Conservation (phyloP, 176 grass and related monocot genomes). For the Rhipidocladum racemiflorum region DNA sequence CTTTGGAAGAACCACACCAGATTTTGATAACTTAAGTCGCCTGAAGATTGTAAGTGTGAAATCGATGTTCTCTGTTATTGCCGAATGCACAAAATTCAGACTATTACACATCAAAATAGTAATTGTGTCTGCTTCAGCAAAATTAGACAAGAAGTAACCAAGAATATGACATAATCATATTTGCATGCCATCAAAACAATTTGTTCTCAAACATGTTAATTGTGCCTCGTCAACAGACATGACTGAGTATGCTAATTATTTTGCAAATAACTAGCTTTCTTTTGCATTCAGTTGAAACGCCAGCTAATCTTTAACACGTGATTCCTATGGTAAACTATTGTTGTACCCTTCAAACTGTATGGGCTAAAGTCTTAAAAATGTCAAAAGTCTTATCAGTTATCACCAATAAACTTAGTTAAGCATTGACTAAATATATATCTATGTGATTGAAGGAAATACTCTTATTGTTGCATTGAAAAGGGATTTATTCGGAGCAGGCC, state of each 20-base stretch:
- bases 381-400: background rate
- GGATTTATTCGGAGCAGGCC: background rate
- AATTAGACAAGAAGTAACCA: background rate
- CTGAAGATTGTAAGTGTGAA: conserved; percentile 72
- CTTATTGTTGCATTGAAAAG: background rate
- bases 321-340: background rate
- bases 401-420: background rate
- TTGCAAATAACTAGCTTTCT: background rate
- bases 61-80: background rate
- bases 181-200: background rate
- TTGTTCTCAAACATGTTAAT: background rate
- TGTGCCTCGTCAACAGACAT: background rate
- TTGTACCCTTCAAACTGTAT: background rate
- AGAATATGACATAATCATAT: background rate
- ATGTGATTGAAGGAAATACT: background rate
- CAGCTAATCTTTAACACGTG: background rate
- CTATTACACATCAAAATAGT: background rate
- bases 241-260: background rate
- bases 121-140: background rate
- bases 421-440: background rate
- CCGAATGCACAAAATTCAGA: background rate
- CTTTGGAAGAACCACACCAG: conserved; percentile 50
- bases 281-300: background rate
- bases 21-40: conserved; percentile 51
- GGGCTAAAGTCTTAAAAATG: background rate